phyloP scores from a whole-genome alignment of 768 basidiomycete genomes.

The Amanita jacksonii region DNA sequence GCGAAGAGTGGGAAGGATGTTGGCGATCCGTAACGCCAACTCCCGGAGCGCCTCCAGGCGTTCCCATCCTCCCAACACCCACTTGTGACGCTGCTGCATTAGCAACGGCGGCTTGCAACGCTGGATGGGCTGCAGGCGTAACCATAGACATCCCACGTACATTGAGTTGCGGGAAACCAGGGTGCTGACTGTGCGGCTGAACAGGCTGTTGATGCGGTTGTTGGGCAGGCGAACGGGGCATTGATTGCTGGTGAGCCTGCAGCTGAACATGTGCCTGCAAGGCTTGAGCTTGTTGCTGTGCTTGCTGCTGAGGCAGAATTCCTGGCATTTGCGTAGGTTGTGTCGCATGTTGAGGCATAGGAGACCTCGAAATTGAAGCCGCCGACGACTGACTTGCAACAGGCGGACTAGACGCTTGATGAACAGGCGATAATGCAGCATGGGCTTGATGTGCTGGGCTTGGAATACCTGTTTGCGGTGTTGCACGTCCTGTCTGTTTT shows the following conservation, averaged over 20 bases:
- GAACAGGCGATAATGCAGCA: conserved; percentile 1
- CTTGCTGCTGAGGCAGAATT: neutral
- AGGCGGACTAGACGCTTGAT: conserved; percentile 4
- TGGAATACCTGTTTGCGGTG: conserved; percentile 4
- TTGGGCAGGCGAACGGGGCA: conserved; percentile 6
- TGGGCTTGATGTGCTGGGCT: conserved; percentile 5
- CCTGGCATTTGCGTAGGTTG: neutral
- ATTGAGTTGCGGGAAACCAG: conserved; percentile 5
- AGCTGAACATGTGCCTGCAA: neutral
- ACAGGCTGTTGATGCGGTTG: conserved; percentile 5
- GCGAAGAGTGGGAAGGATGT: neutral
- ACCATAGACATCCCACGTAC: conserved; percentile 2
- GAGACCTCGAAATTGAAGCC: neutral
- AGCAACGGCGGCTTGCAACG: conserved; percentile 4
- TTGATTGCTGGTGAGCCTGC: neutral
- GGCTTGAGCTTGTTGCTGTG: neutral
- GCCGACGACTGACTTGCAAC: conserved; percentile 1
- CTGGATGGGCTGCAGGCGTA: conserved; percentile 3
- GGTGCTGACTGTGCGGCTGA: conserved; percentile 3
- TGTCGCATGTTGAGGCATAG: neutral
- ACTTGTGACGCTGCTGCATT: neutral
- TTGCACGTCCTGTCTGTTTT: conserved; percentile 5
- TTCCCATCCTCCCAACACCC: neutral
- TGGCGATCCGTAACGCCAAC: conserved; percentile 1
- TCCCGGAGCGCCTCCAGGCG: no score